Percentiles rank a stretch among this genome's conserved stretches.
phyloP scores from a whole-genome alignment of 73 alveolate species.

The Blepharisma japonicum region DNA sequence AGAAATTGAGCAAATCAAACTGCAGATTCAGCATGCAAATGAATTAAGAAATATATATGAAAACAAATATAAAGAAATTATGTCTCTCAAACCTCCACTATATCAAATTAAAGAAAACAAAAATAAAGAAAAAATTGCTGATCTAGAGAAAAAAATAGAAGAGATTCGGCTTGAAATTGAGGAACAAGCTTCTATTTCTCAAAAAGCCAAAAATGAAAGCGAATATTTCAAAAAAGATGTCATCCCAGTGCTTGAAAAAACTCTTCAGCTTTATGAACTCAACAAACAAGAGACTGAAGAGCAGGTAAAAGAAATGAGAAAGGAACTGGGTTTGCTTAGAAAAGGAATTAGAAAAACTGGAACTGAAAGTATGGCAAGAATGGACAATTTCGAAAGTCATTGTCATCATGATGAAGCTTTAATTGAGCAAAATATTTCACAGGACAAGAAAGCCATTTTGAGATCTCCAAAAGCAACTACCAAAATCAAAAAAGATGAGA shows the following conservation, averaged over 20 bases:
- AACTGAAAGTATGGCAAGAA: too few relatives aligned
- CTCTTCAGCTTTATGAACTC: neutral
- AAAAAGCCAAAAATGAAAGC: neutral
- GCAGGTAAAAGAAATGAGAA: neutral
- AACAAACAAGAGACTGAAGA: slow-evolving; percentile 1
- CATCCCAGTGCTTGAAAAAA: slow-evolving; percentile 21
- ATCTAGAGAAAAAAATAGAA: neutral
- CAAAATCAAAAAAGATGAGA: too few relatives aligned
- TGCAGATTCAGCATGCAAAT: neutral
- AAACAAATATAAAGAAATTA: slow-evolving; percentile 16
- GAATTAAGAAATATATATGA: neutral
- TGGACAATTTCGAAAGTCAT: too few relatives aligned
- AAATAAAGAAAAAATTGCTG: neutral
- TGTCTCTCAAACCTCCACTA: neutral
- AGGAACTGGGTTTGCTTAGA: neutral
- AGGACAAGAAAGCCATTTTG: too few relatives aligned
- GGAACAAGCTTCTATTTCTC: neutral
- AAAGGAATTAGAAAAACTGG: too few relatives aligned
- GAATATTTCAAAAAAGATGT: slow-evolving; percentile 11
- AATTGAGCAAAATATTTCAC: too few relatives aligned
- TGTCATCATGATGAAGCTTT: too few relatives aligned
- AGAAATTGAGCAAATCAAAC: neutral
- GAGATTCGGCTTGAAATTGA: neutral
- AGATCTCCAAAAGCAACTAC: too few relatives aligned
- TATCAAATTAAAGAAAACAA: neutral